A percentile compares a stretch with the other conserved stretches of the same genome.
Evolutionary conservation across 768 basidiomycete species (phyloP).

Genomic region (Collybia sp.): DNA sequence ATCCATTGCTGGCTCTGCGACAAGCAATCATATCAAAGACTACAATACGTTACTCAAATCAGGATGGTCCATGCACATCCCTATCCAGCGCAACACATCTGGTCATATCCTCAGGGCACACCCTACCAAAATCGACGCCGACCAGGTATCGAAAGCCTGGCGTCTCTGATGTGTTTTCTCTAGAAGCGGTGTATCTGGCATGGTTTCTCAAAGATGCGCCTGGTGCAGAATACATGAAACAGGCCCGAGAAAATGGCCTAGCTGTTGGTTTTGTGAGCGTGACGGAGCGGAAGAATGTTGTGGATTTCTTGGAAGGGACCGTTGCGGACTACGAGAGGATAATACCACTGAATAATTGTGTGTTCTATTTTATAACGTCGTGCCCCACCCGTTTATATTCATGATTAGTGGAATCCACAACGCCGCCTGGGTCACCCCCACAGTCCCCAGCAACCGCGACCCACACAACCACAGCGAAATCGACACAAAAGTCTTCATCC

Average conservation of each 20-base stretch:
- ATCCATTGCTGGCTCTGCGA: conserved; percentile 54
- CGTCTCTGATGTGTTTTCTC: conserved; percentile 64
- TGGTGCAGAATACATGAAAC: conserved; percentile 86
- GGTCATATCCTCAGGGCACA: conserved; percentile 43
- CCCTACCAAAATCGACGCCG: conserved; percentile 66
- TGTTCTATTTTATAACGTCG: conserved; percentile 10
- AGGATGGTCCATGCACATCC: conserved; percentile 35
- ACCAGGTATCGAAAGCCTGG: conserved; percentile 78
- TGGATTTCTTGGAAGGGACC: conserved; percentile 80
- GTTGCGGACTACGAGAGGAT: conserved; percentile 44
- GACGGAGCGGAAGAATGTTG: conserved; percentile 80
- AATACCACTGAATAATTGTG: conserved; percentile 36
- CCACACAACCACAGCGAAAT: conserved; percentile 32
- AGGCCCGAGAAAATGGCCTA: conserved; percentile 71
- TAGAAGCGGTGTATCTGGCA: conserved; percentile 82
- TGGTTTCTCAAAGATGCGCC: conserved; percentile 73
- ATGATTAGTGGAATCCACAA: conserved; percentile 12
- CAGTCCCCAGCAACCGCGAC: conserved; percentile 31
- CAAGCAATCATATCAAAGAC: conserved; percentile 55
- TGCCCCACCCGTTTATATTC: no score
- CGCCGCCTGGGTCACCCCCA: conserved; percentile 42
- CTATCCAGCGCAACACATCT: conserved; percentile 63
- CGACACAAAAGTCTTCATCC: conserved; percentile 21
- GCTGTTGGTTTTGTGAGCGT: conserved; percentile 76
- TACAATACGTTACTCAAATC: conserved; percentile 43